Percentiles rank a stretch among this genome's conserved stretches.
Evolutionary conservation across 371 early-diverging fungal genomes (phyloP).

Genomic region (Globomyces sp.): DNA sequence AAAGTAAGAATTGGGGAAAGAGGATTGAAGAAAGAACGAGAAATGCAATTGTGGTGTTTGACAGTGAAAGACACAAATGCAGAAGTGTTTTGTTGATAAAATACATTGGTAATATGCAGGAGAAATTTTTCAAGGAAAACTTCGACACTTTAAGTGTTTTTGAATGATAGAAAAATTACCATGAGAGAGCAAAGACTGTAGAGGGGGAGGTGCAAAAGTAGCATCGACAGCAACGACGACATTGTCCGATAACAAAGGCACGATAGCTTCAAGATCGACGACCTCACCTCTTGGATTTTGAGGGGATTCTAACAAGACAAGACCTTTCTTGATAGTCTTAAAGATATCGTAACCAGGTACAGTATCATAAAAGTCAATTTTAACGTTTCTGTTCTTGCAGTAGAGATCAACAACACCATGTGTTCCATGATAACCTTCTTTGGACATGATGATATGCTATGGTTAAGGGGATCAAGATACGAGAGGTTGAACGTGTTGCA

Average conservation of each 20-base stretch:
- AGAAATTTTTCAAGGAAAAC: no score
- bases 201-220: slow-evolving; percentile 49
- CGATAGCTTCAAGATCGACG: slow-evolving; percentile 11
- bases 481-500: slow-evolving; percentile 24
- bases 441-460: slow-evolving; percentile 25
- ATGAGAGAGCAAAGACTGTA: slow-evolving; percentile 31
- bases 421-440: slow-evolving; percentile 43
- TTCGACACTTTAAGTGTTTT: no score
- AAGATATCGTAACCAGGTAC: background rate
- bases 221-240: slow-evolving; percentile 40
- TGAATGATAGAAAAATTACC: background rate
- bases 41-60: background rate
- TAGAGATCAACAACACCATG: slow-evolving; percentile 31
- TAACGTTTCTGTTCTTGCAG: slow-evolving; percentile 21
- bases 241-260: slow-evolving; percentile 10
- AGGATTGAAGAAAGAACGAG: slow-evolving; percentile 1
- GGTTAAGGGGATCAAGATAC: slow-evolving; percentile 1
- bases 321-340: slow-evolving; percentile 22
- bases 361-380: slow-evolving; percentile 28
- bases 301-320: slow-evolving; percentile 42
- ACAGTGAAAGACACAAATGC: background rate
- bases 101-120: no score
- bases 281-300: slow-evolving; percentile 47
- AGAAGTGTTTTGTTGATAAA: background rate
- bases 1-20: background rate